Base-by-base conservation (phyloP, 257 asterid genomes). In the Avicennia marina region DNA sequence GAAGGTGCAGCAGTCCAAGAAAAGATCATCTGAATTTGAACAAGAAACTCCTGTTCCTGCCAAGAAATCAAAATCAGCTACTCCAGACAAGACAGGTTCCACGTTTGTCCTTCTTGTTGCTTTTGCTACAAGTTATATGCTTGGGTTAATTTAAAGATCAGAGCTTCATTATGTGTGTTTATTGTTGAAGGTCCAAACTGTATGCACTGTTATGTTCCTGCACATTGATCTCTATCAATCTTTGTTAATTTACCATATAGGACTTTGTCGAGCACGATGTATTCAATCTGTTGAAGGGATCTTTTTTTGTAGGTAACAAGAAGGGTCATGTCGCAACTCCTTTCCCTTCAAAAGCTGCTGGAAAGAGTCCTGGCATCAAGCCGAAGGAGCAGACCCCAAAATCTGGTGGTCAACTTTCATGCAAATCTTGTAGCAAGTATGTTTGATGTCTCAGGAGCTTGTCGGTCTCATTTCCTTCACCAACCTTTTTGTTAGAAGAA, bases 31-130 rank as follows among this genome's bases (percentile, higher is more conserved):
- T 53, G 63, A 56, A 54, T 3, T 79, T 59, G 72, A 58, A 1
- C 56, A 61, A 47, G 61, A 34, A 46, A 29, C 70, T 21, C 71
- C 73, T 12, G 62, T 44, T 45, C 44, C 71, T 10, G 56, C 70
- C 41, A 86, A 86, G 79, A 86, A 83, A 61, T 73, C 81, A 19
- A 86, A 81, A 58, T 0, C 68, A 16, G 49, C 75, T 46, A 55
- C 83, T 16, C 79, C 85, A 4, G 70, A 74, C 5, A 79, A 81
- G 48, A 6, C 76, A 68, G 93, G 95, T 82, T 43, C 1, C 45
- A 7, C 19, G 4, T 48, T 57, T 36, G 32, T 32, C 9, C 24
- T 13, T 11, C 2, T 10, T 20, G 11, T 13, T 21, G 5, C 4
- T 11, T 0, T 20, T 26, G 31, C 10, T n/a, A 19, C 25, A 19